phyloP scores from a whole-genome alignment of 2,329 filamentous ascomycete genomes.

The Acephala macrosclerotiorum region DNA sequence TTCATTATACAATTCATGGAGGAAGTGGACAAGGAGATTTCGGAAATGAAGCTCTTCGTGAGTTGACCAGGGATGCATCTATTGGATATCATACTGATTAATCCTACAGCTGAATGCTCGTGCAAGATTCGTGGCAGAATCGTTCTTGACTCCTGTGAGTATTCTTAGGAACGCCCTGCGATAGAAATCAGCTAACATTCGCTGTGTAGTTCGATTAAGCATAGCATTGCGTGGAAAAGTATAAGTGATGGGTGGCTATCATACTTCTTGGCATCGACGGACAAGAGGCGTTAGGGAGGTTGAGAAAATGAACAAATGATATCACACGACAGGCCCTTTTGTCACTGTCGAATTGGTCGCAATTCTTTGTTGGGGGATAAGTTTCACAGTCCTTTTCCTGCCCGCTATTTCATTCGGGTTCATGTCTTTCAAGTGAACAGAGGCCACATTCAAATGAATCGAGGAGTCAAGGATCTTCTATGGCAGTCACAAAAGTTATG shows the following conservation, averaged over 20 bases:
- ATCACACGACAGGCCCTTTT: background rate
- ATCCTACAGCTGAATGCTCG: constrained; percentile 84
- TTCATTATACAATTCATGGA: constrained; percentile 99
- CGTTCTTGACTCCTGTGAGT: constrained; percentile 90
- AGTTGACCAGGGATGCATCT: constrained; percentile 47
- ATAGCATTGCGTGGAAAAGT: constrained; percentile 11
- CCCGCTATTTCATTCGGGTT: too few species aligned
- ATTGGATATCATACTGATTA: constrained; percentile 22
- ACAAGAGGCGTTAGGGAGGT: constrained; percentile 4
- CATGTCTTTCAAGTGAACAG: background rate
- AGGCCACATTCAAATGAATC: background rate
- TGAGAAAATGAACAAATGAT: constrained; percentile 9
- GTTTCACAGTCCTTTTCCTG: too few species aligned
- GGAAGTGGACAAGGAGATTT: constrained; percentile 99
- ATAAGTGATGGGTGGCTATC: constrained; percentile 14
- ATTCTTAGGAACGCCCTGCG: background rate
- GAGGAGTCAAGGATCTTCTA: background rate
- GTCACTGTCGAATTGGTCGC: background rate
- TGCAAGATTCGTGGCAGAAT: constrained; percentile 97
- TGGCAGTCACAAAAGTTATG: background rate
- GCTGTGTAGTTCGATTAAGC: constrained; percentile 38
- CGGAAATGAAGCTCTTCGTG: constrained; percentile 99
- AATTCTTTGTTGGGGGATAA: too few species aligned
- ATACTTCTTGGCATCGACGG: constrained; percentile 6
- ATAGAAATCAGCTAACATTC: constrained; percentile 13